phyloP scores from a whole-genome alignment of 116 monocot genomes.

The Trichopus zeylanicus region DNA sequence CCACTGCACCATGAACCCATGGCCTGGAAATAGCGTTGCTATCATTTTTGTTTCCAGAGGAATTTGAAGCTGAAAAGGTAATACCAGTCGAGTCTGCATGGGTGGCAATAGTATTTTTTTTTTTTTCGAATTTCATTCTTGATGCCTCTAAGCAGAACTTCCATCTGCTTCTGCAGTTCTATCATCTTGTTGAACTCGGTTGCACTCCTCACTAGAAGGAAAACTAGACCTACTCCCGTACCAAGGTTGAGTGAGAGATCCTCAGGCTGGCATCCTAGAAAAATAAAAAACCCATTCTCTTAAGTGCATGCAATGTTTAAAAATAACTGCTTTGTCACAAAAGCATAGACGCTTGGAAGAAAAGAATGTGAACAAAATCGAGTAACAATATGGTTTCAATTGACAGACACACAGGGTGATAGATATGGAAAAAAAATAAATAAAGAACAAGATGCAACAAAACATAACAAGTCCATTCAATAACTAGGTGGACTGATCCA shows the following conservation, averaged over 20 bases:
- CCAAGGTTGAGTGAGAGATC: constrained; percentile 47
- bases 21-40: too few species aligned
- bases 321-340: background rate
- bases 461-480: too few species aligned
- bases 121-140: constrained; percentile 37
- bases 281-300: background rate
- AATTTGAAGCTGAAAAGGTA: constrained; percentile 18
- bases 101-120: constrained; percentile 11
- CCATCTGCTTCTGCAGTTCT: constrained; percentile 65
- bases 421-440: too few species aligned
- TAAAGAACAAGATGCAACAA: too few species aligned
- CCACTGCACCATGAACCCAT: too few species aligned
- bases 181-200: constrained; percentile 70
- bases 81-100: constrained; percentile 15
- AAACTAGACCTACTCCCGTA: constrained; percentile 48
- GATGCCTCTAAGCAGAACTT: constrained; percentile 42
- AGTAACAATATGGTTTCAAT: too few species aligned
- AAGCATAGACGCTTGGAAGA: too few species aligned
- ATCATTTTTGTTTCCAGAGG: too few species aligned
- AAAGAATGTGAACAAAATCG: too few species aligned
- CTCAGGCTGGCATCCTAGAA: constrained; percentile 37
- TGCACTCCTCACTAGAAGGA: constrained; percentile 51
- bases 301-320: background rate
- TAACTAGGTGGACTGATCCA: too few species aligned
- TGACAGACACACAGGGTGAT: too few species aligned